Evolutionary conservation across 768 basidiomycete species (phyloP), one percentile per base, ranked within the genome.

Genomic region (Lyophyllum atratum): DNA sequence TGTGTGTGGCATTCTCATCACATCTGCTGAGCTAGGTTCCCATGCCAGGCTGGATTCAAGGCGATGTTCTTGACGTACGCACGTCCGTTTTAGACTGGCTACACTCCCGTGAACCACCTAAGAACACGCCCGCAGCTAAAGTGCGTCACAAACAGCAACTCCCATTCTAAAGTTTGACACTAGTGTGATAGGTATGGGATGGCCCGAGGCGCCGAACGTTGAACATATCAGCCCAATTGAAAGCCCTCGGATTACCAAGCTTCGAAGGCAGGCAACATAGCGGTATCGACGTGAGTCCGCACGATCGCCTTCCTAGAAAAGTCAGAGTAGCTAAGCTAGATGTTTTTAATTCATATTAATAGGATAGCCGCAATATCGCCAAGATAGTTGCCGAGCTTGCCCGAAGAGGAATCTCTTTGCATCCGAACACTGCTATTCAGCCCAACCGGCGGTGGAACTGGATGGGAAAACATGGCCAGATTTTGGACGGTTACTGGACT

Each of bases 291-390:
- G 95, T 95, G 59, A 77, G 91, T 85, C 12, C 43, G 4, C 33
- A 44, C 42, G 28, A n/a, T n/a, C n/a, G 25, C 48, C 54, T 59
- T 49, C 64, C 55, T 26, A 22, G 52, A 53, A 52, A 3, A n/a
- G n/a, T n/a, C n/a, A n/a, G n/a, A n/a, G n/a, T n/a, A n/a, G 12
- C 14, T 3, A 59, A 54, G 55, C 40, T 50, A 58, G 50, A 61
- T 25, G 42, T 52, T 65, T 37, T 63, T 54, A n/a, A 54, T 58
- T 31, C 19, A 24, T 15, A 6, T 15, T 24, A 53, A 58, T 60
- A 95, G 93, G 95, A 99, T 73, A 83, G 92, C 33, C 87, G 91
- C 28, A 99, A 99, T 70, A 84, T 98, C 55, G 81, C 91, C 11
- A 85, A 91, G 31, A 86, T 99, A 58, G 69, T 96, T 39, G 73